Percentiles rank a stretch among this genome's conserved stretches.
phyloP scores from a whole-genome alignment of 352 stramenopile genomes.

The Plasmopara viticola region DNA sequence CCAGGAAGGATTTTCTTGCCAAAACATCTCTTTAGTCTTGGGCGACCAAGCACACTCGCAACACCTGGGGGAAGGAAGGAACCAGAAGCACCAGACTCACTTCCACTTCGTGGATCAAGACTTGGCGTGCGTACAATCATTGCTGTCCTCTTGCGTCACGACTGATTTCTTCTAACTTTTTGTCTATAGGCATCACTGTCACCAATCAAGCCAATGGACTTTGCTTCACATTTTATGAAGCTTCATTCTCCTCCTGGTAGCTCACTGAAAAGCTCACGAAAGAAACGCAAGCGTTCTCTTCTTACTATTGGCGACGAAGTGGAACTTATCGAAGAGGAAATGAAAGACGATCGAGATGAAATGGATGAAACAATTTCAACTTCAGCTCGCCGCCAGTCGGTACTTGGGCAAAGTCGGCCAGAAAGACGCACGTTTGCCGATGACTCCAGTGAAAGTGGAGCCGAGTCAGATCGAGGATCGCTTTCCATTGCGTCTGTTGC shows the following conservation, averaged over 20 bases:
- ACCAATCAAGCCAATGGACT: constrained; percentile 61
- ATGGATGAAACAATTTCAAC: constrained; percentile 17
- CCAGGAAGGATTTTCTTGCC: constrained; percentile 80
- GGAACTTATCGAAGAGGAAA: not conserved
- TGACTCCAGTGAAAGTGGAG: constrained; percentile 41
- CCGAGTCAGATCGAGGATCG: constrained; percentile 10
- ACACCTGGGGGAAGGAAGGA: constrained; percentile 19
- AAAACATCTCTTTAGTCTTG: constrained; percentile 51
- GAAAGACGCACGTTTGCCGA: constrained; percentile 41
- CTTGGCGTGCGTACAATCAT: constrained; percentile 39
- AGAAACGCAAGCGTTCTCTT: constrained; percentile 40
- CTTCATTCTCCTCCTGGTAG: constrained; percentile 47
- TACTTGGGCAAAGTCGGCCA: constrained; percentile 40
- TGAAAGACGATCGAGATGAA: constrained; percentile 14
- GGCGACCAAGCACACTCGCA: constrained; percentile 15
- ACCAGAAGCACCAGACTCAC: constrained; percentile 20
- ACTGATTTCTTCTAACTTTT: constrained; percentile 10
- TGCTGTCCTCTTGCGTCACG: constrained; percentile 1
- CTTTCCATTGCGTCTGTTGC: not conserved
- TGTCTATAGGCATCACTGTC: constrained; percentile 50
- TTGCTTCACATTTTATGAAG: constrained; percentile 48
- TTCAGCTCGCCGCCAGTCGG: constrained; percentile 40
- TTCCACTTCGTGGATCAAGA: constrained; percentile 19
- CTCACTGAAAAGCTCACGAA: constrained; percentile 27
- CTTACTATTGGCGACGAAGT: constrained; percentile 4